Base-by-base conservation (phyloP, 441 rosid species). In the Biscutella laevigata region DNA sequence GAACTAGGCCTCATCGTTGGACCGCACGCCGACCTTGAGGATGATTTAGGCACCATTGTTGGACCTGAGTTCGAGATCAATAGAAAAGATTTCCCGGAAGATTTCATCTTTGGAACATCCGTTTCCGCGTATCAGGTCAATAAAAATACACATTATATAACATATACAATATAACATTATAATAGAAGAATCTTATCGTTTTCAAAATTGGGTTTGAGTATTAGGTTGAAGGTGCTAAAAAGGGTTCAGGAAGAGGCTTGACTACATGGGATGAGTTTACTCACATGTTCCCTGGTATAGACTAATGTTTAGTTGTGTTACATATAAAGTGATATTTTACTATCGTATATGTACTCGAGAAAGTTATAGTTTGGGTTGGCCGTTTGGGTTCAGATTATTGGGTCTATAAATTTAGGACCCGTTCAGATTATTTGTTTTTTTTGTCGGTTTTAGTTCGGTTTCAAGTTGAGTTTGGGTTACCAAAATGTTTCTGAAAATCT, bases 151-250 rank as follows among this genome's bases (percentile, higher is more conserved):
- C 34, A 9, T 22, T 20, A 14, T 19, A 26, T 7, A n/a, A 35
- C n/a, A 12, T 29, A 41, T 25, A 28, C 14, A 34, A 8, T 34
- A 4, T 12, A 4, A 19, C 13, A 27, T 27, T 13, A 17, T 32
- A 16, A 42, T 42, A 51, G 5, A 34, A 8, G 14, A 15, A 2
- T 41, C 15, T 61, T 61, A 13, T 7, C 1, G 44, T 37, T 20
- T 54, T 14, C 5, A 4, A 3, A 7, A 9, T 37, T 28, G 46
- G 12, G 25, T 34, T 50, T 36, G 52, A 30, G 38, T 49, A 41
- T 24, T 35, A 64, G 70, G 70, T 65, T 28, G 70, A 65, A 51
- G 70, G 64, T 43, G 64, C 70, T 29, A 65, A 57, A 65, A 57
- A 50, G 13, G 70, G 70, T 7, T 50, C 59, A n/a, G 70, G 70